phyloP scores from a whole-genome alignment of 768 basidiomycete species.

The Calocybe cyanea region DNA sequence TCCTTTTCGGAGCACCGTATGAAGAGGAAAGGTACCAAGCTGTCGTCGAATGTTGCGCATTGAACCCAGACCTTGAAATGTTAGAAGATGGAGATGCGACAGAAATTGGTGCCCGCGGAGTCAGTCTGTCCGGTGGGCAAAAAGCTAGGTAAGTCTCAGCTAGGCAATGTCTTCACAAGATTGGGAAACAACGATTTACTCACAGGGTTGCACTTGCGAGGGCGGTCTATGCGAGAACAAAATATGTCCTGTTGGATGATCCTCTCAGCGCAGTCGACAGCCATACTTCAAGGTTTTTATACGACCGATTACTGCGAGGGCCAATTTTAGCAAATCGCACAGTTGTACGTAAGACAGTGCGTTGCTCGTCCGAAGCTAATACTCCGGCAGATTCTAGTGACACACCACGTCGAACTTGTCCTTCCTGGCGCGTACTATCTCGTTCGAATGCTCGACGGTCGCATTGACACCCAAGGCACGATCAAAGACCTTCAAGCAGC shows the following conservation, averaged over 20 bases:
- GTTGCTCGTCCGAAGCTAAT: not conserved
- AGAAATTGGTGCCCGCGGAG: conserved; percentile 79
- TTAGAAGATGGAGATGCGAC: conserved; percentile 85
- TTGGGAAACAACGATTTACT: too few relatives aligned
- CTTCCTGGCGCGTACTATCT: conserved; percentile 67
- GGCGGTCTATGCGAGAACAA: conserved; percentile 71
- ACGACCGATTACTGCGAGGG: conserved; percentile 62
- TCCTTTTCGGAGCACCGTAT: conserved; percentile 70
- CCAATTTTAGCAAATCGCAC: conserved; percentile 66
- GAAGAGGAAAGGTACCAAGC: conserved; percentile 71
- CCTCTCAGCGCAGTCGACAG: conserved; percentile 80
- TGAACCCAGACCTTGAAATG: conserved; percentile 75
- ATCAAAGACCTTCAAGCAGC: conserved; percentile 56
- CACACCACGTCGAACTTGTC: conserved; percentile 82
- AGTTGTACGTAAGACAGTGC: conserved; percentile 35
- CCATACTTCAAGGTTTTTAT: conserved; percentile 61
- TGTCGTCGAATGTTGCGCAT: conserved; percentile 82
- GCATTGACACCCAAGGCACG: conserved; percentile 69
- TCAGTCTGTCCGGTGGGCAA: conserved; percentile 78
- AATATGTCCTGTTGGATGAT: conserved; percentile 75
- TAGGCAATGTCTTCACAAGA: too few relatives aligned
- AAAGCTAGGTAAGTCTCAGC: conserved; percentile 56
- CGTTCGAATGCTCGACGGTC: conserved; percentile 72
- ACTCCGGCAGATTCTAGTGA: conserved; percentile 53
- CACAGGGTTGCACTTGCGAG: conserved; percentile 74